Conservation (phyloP, 169 alveolate species). For the Eimeria sp. region DNA sequence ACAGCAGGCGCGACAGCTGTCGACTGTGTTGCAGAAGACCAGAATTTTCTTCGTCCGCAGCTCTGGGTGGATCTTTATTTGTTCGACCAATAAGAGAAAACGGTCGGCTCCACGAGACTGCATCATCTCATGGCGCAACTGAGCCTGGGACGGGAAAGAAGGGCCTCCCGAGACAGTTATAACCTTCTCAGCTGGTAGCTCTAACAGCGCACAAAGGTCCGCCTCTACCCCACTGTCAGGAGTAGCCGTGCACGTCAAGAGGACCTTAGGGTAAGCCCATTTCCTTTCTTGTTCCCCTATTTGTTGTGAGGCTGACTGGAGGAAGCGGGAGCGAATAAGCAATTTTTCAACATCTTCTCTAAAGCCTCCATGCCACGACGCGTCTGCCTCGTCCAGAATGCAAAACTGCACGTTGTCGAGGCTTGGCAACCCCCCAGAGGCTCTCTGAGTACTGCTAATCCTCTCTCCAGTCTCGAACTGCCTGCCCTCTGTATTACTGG, state of each 20-base stretch:
- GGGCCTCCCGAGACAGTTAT: slow-evolving; percentile 69
- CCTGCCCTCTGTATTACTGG: not conserved
- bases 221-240: slow-evolving; percentile 69
- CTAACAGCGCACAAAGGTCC: slow-evolving; percentile 1
- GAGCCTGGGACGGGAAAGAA: slow-evolving; percentile 29
- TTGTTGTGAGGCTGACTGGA: not conserved
- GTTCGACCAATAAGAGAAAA: slow-evolving; percentile 51
- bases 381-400: slow-evolving; percentile 82
- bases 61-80: slow-evolving; percentile 50
- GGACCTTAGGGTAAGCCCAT: not conserved
- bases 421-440: not conserved
- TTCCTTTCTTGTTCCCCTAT: not conserved
- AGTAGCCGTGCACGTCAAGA: slow-evolving; percentile 71
- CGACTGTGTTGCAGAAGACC: slow-evolving; percentile 78
- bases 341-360: slow-evolving; percentile 38
- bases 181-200: slow-evolving; percentile 16
- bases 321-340: slow-evolving; percentile 39
- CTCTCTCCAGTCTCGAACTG: not conserved
- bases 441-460: not conserved
- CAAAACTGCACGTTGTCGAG: slow-evolving; percentile 54
- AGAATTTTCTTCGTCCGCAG: slow-evolving; percentile 64
- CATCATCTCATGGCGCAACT: slow-evolving; percentile 80
- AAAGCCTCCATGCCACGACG: slow-evolving; percentile 54
- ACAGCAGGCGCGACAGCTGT: slow-evolving; percentile 82
- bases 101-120: slow-evolving; percentile 65